Base-by-base conservation (phyloP, 139 green algal genomes). In the Tetratostichococcus sp. region DNA sequence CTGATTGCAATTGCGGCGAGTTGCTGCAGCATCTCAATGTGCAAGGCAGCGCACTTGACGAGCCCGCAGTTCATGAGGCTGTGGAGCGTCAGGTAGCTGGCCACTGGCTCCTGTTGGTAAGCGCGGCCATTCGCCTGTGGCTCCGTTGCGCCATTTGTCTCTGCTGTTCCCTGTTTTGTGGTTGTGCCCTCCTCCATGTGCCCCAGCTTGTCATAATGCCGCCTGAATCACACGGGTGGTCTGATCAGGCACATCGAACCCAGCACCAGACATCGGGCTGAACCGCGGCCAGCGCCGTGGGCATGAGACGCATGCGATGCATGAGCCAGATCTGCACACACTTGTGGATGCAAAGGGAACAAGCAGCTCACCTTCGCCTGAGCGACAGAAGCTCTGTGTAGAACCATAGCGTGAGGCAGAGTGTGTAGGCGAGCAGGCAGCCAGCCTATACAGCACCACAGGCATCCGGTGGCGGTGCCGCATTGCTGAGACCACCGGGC, bases 351-450 rank as follows among this genome's bases (percentile, higher is more conserved):
- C 39, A 50, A 50, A 62, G 50, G 2, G 14, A 26, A n/a, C 17
- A 2, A n/a, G 22, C 17, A 26, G 6, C 34, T 16, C 31, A 75
- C 43, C 57, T 71, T 28, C 32, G 71, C 16, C 4, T 70, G 30
- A 35, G 70, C 0, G 35, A 28, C 14, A 82, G 30, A 1, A 75
- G 25, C 67, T 82, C 77, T 71, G 77, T 65, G 65, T 82, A 82
- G 58, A 30, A 16, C 66, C 67, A 82, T 1, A 82, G 67, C 21
- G 26, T 30, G 1, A 77, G 6, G 30, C 70, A 67, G 50, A 67
- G 43, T n/a, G 30, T 57, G 66, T 72, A 82, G 0, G 77, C 69
- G 35, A 82, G 34, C 14, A 70, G 33, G 43, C 71, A 59, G 71
- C 71, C 31, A 71, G 50, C 73, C 71, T 82, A 71, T 26, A 26